phyloP scores from a whole-genome alignment of 1,284 basidiomycete genomes.

The Puccinia hordei region DNA sequence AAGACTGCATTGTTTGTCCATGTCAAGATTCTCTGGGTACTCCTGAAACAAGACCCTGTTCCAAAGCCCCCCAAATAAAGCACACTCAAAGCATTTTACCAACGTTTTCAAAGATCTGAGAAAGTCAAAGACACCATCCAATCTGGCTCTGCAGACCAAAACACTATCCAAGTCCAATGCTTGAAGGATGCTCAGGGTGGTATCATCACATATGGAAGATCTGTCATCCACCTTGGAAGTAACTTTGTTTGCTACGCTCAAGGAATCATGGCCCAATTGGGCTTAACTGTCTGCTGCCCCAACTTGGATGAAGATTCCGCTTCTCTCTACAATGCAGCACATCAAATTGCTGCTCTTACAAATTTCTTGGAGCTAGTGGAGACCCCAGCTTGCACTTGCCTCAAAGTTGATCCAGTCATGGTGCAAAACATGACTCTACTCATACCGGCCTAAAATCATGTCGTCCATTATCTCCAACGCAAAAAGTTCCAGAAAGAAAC shows the following conservation, averaged over 20 bases:
- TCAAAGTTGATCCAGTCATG: conserved; percentile 8
- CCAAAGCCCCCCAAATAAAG: too few species aligned
- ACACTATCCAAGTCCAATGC: not conserved
- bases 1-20: conserved; percentile 41
- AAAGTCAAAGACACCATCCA: conserved; percentile 11
- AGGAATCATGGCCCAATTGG: conserved; percentile 10
- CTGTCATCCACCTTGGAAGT: too few species aligned
- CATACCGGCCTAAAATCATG: too few species aligned
- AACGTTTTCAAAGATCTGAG: not conserved
- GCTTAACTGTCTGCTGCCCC: conserved; percentile 30
- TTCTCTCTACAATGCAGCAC: too few species aligned
- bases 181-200: too few species aligned
- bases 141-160: too few species aligned
- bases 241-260: conserved; percentile 17
- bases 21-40: conserved; percentile 47
- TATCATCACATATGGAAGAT: too few species aligned
- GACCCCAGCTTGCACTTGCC: conserved; percentile 1
- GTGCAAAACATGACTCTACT: not conserved
- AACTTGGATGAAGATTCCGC: conserved; percentile 18
- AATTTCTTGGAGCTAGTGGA: not conserved
- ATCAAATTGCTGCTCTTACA: too few species aligned
- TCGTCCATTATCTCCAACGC: too few species aligned
- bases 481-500: too few species aligned
- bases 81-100: too few species aligned
- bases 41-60: conserved; percentile 22